These are phyloP conservation scores for Gymnopilus junonius DNA, from an alignment of 768 basidiomycete genomes.

Conservation along the genomic window DNA sequence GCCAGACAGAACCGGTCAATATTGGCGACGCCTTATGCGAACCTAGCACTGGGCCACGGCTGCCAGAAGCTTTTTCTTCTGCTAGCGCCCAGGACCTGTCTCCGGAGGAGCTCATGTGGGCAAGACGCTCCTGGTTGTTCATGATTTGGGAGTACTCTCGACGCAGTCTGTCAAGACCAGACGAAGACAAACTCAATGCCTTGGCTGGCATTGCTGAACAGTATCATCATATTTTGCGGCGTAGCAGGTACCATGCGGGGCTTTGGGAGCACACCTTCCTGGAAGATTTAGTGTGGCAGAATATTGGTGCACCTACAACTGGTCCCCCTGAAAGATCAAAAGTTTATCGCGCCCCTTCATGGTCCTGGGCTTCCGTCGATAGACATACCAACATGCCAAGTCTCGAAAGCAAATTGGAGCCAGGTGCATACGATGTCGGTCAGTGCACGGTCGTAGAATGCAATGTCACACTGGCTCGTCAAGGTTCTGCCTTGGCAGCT, in stretches of 20 bases:
- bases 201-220: constrained; percentile 7
- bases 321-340: background rate
- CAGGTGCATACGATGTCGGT: background rate
- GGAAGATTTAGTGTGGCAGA: constrained; percentile 8
- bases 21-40: constrained; percentile 12
- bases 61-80: constrained; percentile 3
- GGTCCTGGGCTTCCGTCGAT: constrained; percentile 14
- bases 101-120: background rate
- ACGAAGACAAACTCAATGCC: constrained; percentile 3
- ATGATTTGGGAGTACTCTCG: constrained; percentile 5
- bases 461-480: background rate
- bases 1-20: constrained; percentile 12
- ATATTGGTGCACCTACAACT: background rate
- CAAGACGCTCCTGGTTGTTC: constrained; percentile 8
- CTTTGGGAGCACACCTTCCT: constrained; percentile 7
- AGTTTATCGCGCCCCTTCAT: constrained; percentile 8
- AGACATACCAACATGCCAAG: background rate
- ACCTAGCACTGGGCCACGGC: constrained; percentile 2
- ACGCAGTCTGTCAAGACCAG: background rate
- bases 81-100: background rate
- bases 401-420: constrained; percentile 1
- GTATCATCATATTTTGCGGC: background rate
- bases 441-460: constrained; percentile 3
- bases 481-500: background rate
- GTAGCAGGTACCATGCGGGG: background rate